phyloP scores from a whole-genome alignment of 495 filamentous ascomycete species.

The Penicillium tannophilum region DNA sequence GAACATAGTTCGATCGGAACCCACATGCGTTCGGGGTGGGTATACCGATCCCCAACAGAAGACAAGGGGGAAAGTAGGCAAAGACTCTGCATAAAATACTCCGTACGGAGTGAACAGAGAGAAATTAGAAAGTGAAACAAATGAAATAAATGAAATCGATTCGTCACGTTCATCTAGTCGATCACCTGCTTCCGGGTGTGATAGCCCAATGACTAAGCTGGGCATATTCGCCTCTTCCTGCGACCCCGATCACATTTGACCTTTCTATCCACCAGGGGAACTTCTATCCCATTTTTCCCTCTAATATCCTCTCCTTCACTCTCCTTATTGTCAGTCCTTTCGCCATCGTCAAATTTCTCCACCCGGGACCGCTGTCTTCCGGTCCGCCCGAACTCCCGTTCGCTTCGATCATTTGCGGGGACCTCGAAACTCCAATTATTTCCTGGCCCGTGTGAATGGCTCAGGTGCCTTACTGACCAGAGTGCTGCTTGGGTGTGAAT shows the following conservation, averaged over 20 bases:
- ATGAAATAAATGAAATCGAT: constrained; percentile 1
- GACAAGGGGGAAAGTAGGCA: background rate
- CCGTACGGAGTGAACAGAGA: background rate
- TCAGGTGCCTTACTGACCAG: constrained; percentile 7
- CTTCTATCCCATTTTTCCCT: constrained; percentile 10
- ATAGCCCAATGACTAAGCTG: constrained; percentile 3
- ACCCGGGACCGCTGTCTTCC: background rate
- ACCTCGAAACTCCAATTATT: constrained; percentile 9
- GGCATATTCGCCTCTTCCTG: constrained; percentile 3
- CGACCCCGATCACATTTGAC: constrained; percentile 1
- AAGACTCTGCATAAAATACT: background rate
- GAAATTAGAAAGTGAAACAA: background rate
- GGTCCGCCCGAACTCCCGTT: constrained; percentile 1
- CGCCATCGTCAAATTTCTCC: background rate
- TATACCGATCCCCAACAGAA: background rate
- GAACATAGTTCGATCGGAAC: constrained; percentile 16
- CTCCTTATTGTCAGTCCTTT: constrained; percentile 20
- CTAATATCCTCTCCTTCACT: constrained; percentile 7
- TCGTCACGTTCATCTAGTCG: background rate
- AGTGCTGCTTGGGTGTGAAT: constrained; percentile 17
- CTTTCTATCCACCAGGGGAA: background rate
- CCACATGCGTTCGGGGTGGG: constrained; percentile 6
- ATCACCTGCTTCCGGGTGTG: constrained; percentile 12
- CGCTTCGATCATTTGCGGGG: constrained; percentile 24
- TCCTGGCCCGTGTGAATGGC: constrained; percentile 25